Evolutionary conservation across 306 rosid species (phyloP), one percentile per base, ranked within the genome.

Genomic region (Rosa multiflora): DNA sequence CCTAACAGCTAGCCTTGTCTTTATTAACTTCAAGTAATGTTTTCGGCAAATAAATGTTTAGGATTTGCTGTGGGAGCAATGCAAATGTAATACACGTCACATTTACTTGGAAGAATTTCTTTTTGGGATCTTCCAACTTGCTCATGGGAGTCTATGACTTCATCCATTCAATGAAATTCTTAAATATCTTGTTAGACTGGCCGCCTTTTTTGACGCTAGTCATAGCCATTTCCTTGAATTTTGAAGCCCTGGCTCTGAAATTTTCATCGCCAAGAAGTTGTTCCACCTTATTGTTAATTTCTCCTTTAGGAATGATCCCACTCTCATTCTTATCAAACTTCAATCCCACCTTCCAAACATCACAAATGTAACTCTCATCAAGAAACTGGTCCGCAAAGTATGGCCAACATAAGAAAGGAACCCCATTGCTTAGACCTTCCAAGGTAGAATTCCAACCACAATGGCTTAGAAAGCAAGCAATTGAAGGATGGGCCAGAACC

Each of bases 401-500:
- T 17, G 87, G 84, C 82, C 87, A 83, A 37, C 84, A 83, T 70
- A 88, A 62, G 47, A 85, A 88, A 69, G 88, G 88, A 3, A 83
- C 76, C 1, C 80, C 71, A 79, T 53, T 29, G 48, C n/a, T 20
- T 17, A 82, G 20, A 21, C 86, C 83, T 68, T 87, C 89, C 0
- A 83, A 53, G 1, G 79, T 79, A 5, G 92, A 89, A 46, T 89
- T 89, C 92, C 90, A 89, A 56, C 90, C 90, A 56, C 89, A 89
- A 6, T 89, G 90, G 51, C 85, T 83, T 29, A 89, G 17, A 52
- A 89, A 89, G 35, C 89, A 89, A 58, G 89, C 81, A 18, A 82
- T 75, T 8, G 89, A 49, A 63, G 81, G 81, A 42, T 89, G 87
- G 26, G 58, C 46, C 18, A 87, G 66, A 81, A 87, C 83, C 76